phyloP scores from a whole-genome alignment of 2,329 filamentous ascomycete species.

The Botrytis squamosa region DNA sequence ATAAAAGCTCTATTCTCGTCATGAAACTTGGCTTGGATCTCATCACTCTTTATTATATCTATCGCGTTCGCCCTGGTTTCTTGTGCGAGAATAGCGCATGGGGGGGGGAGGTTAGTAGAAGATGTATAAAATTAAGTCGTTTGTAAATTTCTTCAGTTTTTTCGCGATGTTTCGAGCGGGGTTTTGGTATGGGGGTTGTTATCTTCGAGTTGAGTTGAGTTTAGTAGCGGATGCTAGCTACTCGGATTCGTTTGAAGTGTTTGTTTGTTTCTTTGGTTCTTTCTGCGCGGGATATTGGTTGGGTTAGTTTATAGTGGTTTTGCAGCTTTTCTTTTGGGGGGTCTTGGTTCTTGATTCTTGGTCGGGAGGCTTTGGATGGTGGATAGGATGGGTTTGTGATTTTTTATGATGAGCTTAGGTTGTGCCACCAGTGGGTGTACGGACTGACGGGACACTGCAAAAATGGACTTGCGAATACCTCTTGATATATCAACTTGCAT shows the following conservation, averaged over 20 bases:
- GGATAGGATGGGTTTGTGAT: neutral
- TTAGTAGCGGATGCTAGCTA: neutral
- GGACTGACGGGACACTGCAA: no score
- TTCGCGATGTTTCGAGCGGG: neutral
- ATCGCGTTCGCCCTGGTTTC: neutral
- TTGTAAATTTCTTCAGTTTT: neutral
- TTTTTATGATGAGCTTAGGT: neutral
- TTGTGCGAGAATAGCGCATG: neutral
- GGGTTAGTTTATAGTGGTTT: neutral
- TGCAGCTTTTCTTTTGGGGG: neutral
- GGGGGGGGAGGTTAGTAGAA: neutral
- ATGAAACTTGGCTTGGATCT: neutral
- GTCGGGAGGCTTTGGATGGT: neutral
- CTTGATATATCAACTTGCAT: no score
- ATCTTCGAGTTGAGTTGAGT: neutral
- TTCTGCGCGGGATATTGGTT: neutral
- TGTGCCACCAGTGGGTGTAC: neutral
- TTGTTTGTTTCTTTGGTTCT: neutral
- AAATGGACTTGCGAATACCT: no score
- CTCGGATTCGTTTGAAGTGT: neutral
- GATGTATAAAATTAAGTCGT: neutral
- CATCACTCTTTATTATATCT: neutral
- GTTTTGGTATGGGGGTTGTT: neutral
- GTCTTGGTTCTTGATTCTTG: no score
- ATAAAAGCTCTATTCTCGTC: neutral